Evolutionary conservation across 805 yeast genomes (phyloP).

Genomic region (Wickerhamomyces mucosus): DNA sequence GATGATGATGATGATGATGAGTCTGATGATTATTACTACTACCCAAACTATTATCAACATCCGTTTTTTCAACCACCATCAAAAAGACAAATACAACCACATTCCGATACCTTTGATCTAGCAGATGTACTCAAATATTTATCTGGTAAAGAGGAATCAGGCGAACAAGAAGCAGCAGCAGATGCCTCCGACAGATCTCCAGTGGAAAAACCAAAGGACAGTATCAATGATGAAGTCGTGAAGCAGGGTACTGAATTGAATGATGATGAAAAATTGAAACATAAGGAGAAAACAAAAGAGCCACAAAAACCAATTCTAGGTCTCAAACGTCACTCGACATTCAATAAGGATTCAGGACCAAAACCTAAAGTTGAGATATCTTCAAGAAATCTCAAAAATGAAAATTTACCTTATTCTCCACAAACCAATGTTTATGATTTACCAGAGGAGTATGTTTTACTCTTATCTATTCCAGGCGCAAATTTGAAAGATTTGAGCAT

Average conservation of each 20-base stretch:
- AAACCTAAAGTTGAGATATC: constrained; percentile 21
- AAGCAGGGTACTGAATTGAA: too few species aligned
- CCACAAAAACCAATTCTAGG: constrained; percentile 1
- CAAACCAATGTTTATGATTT: constrained; percentile 49
- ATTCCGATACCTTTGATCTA: neutral
- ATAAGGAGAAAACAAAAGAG: constrained; percentile 2
- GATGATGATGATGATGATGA: constrained; percentile 13
- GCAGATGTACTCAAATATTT: neutral
- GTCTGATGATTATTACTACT: constrained; percentile 11
- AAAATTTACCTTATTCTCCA: constrained; percentile 44
- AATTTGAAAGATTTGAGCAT: constrained; percentile 40
- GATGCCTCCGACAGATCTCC: constrained; percentile 2
- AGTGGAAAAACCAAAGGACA: too few species aligned
- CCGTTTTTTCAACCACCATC: too few species aligned
- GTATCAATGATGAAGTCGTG: too few species aligned
- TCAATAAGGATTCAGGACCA: constrained; percentile 13
- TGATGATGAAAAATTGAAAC: neutral
- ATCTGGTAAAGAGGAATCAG: neutral
- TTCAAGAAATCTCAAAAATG: constrained; percentile 16
- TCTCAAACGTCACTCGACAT: constrained; percentile 18
- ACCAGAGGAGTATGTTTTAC: constrained; percentile 34
- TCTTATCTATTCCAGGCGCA: constrained; percentile 52
- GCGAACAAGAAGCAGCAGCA: constrained; percentile 4
- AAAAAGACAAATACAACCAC: too few species aligned
- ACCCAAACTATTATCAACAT: constrained; percentile 9